Conservation (phyloP, 2,329 filamentous ascomycete genomes). For the Penicillium capsulatum region DNA sequence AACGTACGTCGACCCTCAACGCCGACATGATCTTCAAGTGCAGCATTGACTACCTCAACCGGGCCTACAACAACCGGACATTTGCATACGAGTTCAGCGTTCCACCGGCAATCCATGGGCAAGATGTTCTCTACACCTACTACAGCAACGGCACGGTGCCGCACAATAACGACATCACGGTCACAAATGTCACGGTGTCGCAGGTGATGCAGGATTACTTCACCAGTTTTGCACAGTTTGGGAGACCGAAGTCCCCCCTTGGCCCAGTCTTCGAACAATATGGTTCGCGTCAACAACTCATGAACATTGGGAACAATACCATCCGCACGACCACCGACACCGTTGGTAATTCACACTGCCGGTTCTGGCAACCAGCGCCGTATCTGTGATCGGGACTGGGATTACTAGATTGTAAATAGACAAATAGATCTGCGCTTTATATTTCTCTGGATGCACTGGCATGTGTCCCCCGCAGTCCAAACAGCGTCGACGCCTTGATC, state of each 20-base stretch:
- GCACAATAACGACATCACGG: constrained; percentile 28
- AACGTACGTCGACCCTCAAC: constrained; percentile 41
- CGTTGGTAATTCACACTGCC: constrained; percentile 48
- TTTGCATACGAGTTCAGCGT: constrained; percentile 54
- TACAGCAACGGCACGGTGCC: constrained; percentile 36
- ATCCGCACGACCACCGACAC: constrained; percentile 45
- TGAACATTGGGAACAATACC: constrained; percentile 43
- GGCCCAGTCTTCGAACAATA: constrained; percentile 47
- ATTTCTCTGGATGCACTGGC: too few relatives aligned
- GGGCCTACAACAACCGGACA: constrained; percentile 48
- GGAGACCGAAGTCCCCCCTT: constrained; percentile 31
- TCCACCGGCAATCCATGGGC: constrained; percentile 51
- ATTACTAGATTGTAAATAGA: constrained; percentile 1
- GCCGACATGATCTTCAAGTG: constrained; percentile 48
- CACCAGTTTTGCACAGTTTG: constrained; percentile 35
- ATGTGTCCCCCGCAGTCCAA: too few relatives aligned
- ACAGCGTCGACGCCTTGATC: not conserved
- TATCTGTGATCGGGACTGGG: constrained; percentile 22
- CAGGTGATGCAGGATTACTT: constrained; percentile 38
- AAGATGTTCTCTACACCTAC: constrained; percentile 52
- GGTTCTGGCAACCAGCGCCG: constrained; percentile 52
- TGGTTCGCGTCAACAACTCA: constrained; percentile 42
- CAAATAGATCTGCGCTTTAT: constrained; percentile 1
- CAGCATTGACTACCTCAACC: constrained; percentile 53
- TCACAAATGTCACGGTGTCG: constrained; percentile 30